These are phyloP conservation scores for Alternaria panax DNA, from an alignment of 2,329 filamentous ascomycete species.

Conservation along the genomic window DNA sequence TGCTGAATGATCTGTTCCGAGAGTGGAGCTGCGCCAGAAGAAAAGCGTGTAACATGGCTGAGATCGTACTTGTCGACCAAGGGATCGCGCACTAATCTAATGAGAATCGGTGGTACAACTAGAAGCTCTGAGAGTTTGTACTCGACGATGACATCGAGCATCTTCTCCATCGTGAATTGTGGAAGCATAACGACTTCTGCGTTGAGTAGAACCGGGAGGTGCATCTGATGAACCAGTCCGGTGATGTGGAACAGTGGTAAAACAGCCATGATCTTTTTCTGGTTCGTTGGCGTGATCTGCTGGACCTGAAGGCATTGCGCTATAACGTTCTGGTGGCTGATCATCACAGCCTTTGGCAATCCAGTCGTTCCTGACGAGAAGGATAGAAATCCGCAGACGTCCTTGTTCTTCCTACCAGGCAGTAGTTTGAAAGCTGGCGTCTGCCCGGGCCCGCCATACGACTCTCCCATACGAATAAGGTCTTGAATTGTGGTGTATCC, in stretches of 20 bases:
- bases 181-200: slow-evolving; percentile 72
- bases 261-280: slow-evolving; percentile 49
- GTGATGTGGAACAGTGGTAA: slow-evolving; percentile 48
- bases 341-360: slow-evolving; percentile 48
- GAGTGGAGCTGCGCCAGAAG: slow-evolving; percentile 67
- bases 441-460: slow-evolving; percentile 55
- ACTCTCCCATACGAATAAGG: slow-evolving; percentile 54
- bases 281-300: slow-evolving; percentile 53
- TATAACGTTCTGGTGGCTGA: slow-evolving; percentile 50
- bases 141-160: slow-evolving; percentile 55
- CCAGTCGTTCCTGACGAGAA: slow-evolving; percentile 50
- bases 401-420: slow-evolving; percentile 62
- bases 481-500: slow-evolving; percentile 60
- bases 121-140: slow-evolving; percentile 60
- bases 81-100: slow-evolving; percentile 66
- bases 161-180: slow-evolving; percentile 65
- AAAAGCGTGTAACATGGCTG: slow-evolving; percentile 62
- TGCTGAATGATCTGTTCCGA: slow-evolving; percentile 65
- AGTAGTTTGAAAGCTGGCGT: slow-evolving; percentile 59
- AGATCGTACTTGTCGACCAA: slow-evolving; percentile 65
- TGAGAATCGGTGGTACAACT: slow-evolving; percentile 66
- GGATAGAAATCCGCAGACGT: slow-evolving; percentile 61
- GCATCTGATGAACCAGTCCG: slow-evolving; percentile 57
- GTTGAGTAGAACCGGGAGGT: slow-evolving; percentile 69
- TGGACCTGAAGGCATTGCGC: slow-evolving; percentile 66